Base-by-base conservation (phyloP, 2,329 filamentous ascomycete species). In the Aspergillus oerlinghausenensis region DNA sequence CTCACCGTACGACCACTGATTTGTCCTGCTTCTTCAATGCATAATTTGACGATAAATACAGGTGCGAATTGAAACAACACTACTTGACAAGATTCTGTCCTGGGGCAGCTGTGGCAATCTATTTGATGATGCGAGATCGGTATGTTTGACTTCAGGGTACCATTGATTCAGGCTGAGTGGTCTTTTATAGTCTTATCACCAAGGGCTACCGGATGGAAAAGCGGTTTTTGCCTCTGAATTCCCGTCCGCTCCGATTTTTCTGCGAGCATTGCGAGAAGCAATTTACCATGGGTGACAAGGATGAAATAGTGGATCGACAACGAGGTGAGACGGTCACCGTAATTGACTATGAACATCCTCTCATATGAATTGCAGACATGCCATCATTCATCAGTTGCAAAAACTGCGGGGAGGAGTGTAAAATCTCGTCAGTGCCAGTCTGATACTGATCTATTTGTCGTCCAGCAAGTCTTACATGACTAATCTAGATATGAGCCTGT, bases 191-290 rank as follows among this genome's bases (percentile, higher is more conserved):
- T 19, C 57, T 70, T 11, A 70, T 70, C 50, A 70, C 66, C 9
- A 70, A 67, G 54, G 68, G 68, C 8, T 70, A 70, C 50, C 64
- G 68, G 9, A 62, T 70, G 59, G 68, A 70, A 51, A 70, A 67
- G 45, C 63, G 63, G 19, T 26, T 67, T 7, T 53, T 70, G 4
- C 61, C 68, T 19, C 40, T 70, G 8, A 60, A 69, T n/a, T 63
- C 57, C 14, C 66, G 60, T 2, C 63, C 67, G 8, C 52, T 70
- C 1, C 64, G 63, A 8, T 67, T 69, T 19, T 66, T 65, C 25
- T 70, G 68, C 52, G 56, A 50, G 19, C 62, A 60, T 29, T 70
- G 68, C 43, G 67, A 67, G 43, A 61, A 58, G 19, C 57, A 58
- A 11, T 70, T 70, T 17, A 49, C 62, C 11, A 50, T 65, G 21